Evolutionary conservation across 2,329 filamentous ascomycete genomes (phyloP).

Genomic region (Ophiocordyceps camponoti-leonardi): DNA sequence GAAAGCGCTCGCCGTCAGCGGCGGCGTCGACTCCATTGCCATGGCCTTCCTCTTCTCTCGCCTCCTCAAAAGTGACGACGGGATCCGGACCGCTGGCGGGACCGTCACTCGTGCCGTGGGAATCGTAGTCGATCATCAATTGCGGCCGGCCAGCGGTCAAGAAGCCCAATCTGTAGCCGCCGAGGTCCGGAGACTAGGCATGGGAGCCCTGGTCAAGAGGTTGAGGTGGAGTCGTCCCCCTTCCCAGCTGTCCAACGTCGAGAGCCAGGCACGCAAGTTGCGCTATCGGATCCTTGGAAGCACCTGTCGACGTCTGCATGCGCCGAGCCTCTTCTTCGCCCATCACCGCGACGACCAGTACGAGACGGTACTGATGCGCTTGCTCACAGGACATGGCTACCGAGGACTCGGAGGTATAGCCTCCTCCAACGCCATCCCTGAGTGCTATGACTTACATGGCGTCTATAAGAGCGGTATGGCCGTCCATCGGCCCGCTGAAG

Average conservation of each 20-base stretch:
- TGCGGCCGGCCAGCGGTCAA: conserved; percentile 30
- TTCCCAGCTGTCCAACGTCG: conserved; percentile 42
- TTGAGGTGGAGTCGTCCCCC: conserved; percentile 29
- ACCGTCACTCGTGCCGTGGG: conserved; percentile 22
- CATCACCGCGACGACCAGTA: conserved; percentile 87
- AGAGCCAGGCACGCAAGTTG: conserved; percentile 55
- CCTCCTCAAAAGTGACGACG: conserved; percentile 16
- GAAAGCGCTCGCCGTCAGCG: conserved; percentile 65
- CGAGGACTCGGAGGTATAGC: conserved; percentile 59
- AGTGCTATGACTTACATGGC: conserved; percentile 61
- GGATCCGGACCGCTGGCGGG: conserved; percentile 26
- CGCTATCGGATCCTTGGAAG: conserved; percentile 57
- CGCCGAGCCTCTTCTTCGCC: conserved; percentile 53
- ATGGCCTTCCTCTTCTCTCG: conserved; percentile 56
- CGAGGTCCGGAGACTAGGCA: conserved; percentile 20
- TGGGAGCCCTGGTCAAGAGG: conserved; percentile 12
- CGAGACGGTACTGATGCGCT: conserved; percentile 72
- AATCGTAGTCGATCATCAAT: conserved; percentile 39
- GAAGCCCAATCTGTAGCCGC: conserved; percentile 33
- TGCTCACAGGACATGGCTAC: conserved; percentile 49
- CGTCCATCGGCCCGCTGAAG: conserved; percentile 12
- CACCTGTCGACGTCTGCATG: conserved; percentile 32
- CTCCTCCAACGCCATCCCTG: conserved; percentile 52
- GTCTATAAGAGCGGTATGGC: conserved; percentile 47
- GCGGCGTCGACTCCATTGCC: conserved; percentile 96